Base-by-base conservation (phyloP, 1,284 basidiomycete species). In the Inonotus obliquus region DNA sequence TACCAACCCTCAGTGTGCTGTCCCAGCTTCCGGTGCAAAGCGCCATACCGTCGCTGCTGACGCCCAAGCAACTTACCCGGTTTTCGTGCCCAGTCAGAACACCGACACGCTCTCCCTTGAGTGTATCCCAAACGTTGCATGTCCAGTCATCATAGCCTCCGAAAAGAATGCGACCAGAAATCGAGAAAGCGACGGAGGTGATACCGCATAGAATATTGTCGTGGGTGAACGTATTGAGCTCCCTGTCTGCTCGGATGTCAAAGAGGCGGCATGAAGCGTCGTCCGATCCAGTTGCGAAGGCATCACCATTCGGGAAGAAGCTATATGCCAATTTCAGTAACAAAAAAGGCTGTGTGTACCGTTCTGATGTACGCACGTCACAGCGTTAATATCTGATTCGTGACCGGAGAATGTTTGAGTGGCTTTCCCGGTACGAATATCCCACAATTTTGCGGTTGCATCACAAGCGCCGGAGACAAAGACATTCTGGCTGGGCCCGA, bases 91-190 rank as follows among this genome's bases (percentile, higher is more conserved):
- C 96, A 38, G 94, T 92, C 64, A 99, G 78, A 41, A 98, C 95
- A 63, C 96, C 96, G 37, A 98, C 94, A 61, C 96, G 89, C 76
- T 99, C 96, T 61, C 95, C 96, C 77, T 96, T 97, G 71, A 99
- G 83, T 47, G 96, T 98, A 73, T 99, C 96, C 96, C 96, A 99
- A 53, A 98, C 96, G 72, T 98, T 98, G 81, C 92, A 95, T 68
- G 96, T 98, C 91, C 96, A 98, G 75, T 99, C 96, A 75, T 99
- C 97, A 74, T 98, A 99, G 47, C 96, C 97, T 66, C 96, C 96
- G 70, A 99, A 98, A 53, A 99, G 83, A 69, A 99, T 91, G 63
- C 97, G 91, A 53, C 96, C 96, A 14, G 95, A 98, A 67, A 93
- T 91, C 1, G 95, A 98, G 81, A 99, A 99, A 14, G 93, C 96